Evolutionary conservation across 2,329 filamentous ascomycete genomes (phyloP), one percentile per base, ranked within the genome.

Genomic region (Sporothrix protearum): DNA sequence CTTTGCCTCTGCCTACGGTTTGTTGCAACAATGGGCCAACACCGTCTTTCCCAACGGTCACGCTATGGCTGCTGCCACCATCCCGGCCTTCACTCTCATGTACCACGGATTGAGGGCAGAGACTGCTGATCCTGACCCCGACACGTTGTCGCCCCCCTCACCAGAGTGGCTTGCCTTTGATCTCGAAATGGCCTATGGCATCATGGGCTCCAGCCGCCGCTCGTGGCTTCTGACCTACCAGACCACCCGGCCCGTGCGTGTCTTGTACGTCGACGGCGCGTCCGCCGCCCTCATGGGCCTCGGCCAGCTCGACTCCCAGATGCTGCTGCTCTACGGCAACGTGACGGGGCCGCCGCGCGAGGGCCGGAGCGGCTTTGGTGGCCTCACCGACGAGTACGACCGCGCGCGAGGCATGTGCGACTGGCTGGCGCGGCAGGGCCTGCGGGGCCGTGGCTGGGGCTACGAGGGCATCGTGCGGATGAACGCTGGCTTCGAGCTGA

Each of bases 151-250:
- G 3, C 81, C 83, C 3, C 81, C 83, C 19, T 84, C 81, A 70
- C 84, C 84, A 14, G 85, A 86, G 77, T 86, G 84, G 84, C 77
- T 86, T 28, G 82, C 84, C 6, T 83, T 86, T 73, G 85, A 86
- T 75, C 78, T 83, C 75, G 83, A 83, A 71, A 86, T 86, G 84
- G 80, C 83, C n/a, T 86, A 86, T 74, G 83, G 82, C 5, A 86
- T 86, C 73, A 85, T 85, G 81, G 84, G 84, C 25, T 78, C 77
- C 0, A 78, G 79, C 30, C 78, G 80, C 45, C 76, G 82, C 68
- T 83, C 82, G 9, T 81, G 82, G 72, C 78, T 86, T 78, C 78
- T 85, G 49, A 85, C 82, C 0, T 86, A 84, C 75, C 81, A 85
- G 74, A 83, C 83, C 0, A 83, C 79, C 22, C 80, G 80, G 5